These are phyloP conservation scores for Hippophae rhamnoides DNA, from an alignment of 306 rosid species.

Conservation along the genomic window DNA sequence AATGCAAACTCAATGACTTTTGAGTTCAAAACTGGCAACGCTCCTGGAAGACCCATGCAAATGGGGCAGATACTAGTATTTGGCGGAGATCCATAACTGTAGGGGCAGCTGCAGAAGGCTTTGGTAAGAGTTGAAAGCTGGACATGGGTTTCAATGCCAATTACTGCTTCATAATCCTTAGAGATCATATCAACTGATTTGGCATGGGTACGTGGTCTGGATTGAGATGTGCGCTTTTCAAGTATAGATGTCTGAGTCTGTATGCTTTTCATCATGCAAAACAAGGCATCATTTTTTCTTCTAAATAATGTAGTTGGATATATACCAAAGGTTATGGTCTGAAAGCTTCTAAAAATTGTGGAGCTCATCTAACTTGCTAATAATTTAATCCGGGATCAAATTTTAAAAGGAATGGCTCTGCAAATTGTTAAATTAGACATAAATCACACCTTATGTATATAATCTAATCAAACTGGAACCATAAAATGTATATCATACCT, in stretches of 20 bases:
- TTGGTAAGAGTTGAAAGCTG: conserved; percentile 84
- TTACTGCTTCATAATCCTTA: conserved; percentile 65
- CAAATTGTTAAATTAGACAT: neutral
- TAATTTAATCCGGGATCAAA: conserved; percentile 7
- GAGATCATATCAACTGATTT: conserved; percentile 41
- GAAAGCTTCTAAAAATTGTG: conserved; percentile 53
- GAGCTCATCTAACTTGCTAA: conserved; percentile 41
- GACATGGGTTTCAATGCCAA: conserved; percentile 89
- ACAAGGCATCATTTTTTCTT: conserved; percentile 29
- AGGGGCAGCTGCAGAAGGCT: conserved; percentile 83
- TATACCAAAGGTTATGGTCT: conserved; percentile 39
- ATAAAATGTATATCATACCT: no score
- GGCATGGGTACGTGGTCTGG: conserved; percentile 34
- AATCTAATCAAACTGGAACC: neutral
- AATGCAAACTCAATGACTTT: conserved; percentile 70
- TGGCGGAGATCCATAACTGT: conserved; percentile 67
- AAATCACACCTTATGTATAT: neutral
- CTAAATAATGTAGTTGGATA: conserved; percentile 37
- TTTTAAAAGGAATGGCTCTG: conserved; percentile 3
- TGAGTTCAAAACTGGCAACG: conserved; percentile 75
- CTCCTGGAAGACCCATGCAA: conserved; percentile 96
- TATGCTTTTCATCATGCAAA: conserved; percentile 41
- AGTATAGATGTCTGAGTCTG: conserved; percentile 56
- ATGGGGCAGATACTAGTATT: conserved; percentile 68
- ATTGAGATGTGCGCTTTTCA: conserved; percentile 36